Conservation (phyloP, 129 eudicot species). For the Tagetes erecta region DNA sequence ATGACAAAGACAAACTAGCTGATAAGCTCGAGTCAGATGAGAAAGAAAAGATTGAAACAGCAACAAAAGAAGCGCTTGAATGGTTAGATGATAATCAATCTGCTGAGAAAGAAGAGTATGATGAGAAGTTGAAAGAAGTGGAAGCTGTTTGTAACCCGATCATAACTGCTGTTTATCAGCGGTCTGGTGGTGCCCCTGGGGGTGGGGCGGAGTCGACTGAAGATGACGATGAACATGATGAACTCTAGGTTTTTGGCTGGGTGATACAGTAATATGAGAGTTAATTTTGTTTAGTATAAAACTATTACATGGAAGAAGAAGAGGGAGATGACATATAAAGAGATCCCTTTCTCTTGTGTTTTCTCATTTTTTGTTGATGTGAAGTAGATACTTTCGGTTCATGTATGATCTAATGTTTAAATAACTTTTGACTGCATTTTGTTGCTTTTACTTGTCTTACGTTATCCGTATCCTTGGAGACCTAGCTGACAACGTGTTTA, state of each 20-base stretch:
- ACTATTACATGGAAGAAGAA: too few species aligned
- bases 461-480: too few species aligned
- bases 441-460: too few species aligned
- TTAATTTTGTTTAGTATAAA: constrained; percentile 5
- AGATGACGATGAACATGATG: constrained; percentile 70
- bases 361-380: constrained; percentile 4
- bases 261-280: constrained; percentile 22
- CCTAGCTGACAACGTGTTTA: too few species aligned
- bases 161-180: constrained; percentile 72
- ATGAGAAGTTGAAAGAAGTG: constrained; percentile 80
- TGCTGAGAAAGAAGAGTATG: constrained; percentile 82
- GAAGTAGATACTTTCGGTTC: constrained; percentile 8
- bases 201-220: constrained; percentile 30
- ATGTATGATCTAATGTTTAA: constrained; percentile 17
- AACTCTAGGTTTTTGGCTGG: constrained; percentile 36
- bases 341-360: too few species aligned
- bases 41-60: constrained; percentile 77
- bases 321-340: too few species aligned
- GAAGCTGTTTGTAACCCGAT: constrained; percentile 84
- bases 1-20: constrained; percentile 68
- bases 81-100: constrained; percentile 83
- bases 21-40: constrained; percentile 73
- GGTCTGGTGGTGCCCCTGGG: constrained; percentile 39
- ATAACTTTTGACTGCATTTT: not conserved
- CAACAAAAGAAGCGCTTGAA: constrained; percentile 75